These are phyloP conservation scores for Globisporangium ultimum DNA, from an alignment of 352 stramenopile species.

Conservation along the genomic window DNA sequence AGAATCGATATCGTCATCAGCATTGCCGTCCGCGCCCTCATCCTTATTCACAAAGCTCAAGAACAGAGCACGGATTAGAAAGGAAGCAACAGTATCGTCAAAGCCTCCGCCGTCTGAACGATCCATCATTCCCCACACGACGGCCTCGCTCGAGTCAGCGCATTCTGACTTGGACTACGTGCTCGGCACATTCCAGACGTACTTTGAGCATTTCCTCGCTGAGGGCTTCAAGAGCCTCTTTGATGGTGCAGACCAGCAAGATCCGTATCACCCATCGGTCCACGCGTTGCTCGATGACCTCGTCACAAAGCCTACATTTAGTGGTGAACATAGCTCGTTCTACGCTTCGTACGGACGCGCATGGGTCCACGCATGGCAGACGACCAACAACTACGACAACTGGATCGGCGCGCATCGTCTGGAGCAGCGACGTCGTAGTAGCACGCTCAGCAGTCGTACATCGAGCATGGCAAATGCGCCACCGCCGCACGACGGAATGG, in stretches of 20 bases:
- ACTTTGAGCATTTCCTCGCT: slow-evolving; percentile 60
- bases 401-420: slow-evolving; percentile 38
- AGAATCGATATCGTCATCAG: not conserved
- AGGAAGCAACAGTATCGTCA: not conserved
- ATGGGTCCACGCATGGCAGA: slow-evolving; percentile 64
- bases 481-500: slow-evolving; percentile 40
- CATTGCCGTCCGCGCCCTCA: not conserved
- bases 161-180: slow-evolving; percentile 61
- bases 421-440: slow-evolving; percentile 23
- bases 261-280: slow-evolving; percentile 43
- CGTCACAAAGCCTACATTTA: slow-evolving; percentile 31
- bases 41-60: slow-evolving; percentile 1
- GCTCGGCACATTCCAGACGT: slow-evolving; percentile 49
- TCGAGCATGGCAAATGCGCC: slow-evolving; percentile 13
- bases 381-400: slow-evolving; percentile 54
- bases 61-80: not conserved
- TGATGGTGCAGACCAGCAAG: slow-evolving; percentile 7
- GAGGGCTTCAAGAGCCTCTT: slow-evolving; percentile 31
- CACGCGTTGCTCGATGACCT: slow-evolving; percentile 52
- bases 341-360: slow-evolving; percentile 53
- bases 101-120: slow-evolving; percentile 1
- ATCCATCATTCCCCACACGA: not conserved
- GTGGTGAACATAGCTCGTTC: slow-evolving; percentile 34
- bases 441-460: too few relatives aligned
- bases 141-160: slow-evolving; percentile 14